Conservation (phyloP, 2,329 filamentous ascomycete species). For the Paracamarosporium sp. region DNA sequence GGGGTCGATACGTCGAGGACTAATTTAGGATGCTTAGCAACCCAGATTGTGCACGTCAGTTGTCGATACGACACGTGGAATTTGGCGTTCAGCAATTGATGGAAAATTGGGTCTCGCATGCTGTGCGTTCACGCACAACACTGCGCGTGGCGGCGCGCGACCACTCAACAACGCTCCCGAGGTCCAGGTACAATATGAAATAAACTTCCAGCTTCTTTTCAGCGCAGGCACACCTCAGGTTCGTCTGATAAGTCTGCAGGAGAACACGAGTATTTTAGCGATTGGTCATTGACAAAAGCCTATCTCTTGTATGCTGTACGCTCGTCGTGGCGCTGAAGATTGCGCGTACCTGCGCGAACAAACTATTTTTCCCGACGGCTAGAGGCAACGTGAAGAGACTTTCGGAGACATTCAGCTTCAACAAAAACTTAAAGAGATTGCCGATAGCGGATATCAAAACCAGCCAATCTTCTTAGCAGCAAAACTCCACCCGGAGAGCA, state of each 20-base stretch:
- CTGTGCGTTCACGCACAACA: background rate
- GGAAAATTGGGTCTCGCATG: background rate
- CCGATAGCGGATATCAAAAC: slow-evolving; percentile 22
- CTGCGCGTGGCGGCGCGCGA: background rate
- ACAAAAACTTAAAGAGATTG: background rate
- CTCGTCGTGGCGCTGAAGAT: background rate
- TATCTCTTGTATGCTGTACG: background rate
- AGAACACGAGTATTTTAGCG: background rate
- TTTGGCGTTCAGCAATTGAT: background rate
- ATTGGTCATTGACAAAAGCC: background rate
- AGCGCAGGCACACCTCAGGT: background rate
- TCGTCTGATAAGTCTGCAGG: background rate
- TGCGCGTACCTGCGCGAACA: slow-evolving; percentile 4
- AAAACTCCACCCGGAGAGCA: slow-evolving; percentile 38
- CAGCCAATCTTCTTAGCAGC: slow-evolving; percentile 39
- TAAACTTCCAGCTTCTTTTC: background rate
- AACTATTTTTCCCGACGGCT: background rate
- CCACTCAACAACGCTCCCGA: background rate
- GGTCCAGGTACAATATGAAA: background rate
- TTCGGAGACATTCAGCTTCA: background rate
- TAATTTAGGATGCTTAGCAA: slow-evolving; percentile 1
- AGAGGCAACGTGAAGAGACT: background rate
- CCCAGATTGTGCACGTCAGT: background rate
- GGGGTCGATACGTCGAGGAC: background rate
- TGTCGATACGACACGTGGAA: background rate